Base-by-base conservation (phyloP, 1,284 basidiomycete species). In the Coniferiporia weirii region DNA sequence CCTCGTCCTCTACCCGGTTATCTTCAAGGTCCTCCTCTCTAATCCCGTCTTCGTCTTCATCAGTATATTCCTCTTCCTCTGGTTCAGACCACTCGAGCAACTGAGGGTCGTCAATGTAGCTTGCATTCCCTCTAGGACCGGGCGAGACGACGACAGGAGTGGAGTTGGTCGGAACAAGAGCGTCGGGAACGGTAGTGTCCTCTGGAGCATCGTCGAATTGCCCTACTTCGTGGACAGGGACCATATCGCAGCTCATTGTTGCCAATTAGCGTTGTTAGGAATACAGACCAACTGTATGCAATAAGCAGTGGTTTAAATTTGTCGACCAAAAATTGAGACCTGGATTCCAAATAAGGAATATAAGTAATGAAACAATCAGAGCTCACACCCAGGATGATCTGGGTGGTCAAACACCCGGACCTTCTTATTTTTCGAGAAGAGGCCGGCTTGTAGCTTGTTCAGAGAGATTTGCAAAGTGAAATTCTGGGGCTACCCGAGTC, bases 1-100 rank as follows among this genome's bases (percentile, higher is more conserved):
- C 67, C 49, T 95, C 93, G 69, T 95, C 91, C 64, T 95, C 90
- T 17, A 87, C 85, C 48, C 84, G 75, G 64, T 77, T 73, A 48
- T 79, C 77, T 47, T 83, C 79, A 56, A 80, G 83, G 45, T 77
- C 75, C 63, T 75, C 76, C 17, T 75, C 76, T 38, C 73, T 68
- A 20, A 61, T 62, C 52, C 67, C 70, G 27, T 79, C 77, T 44
- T 75, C 72, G 17, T 71, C 66, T 1, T 69, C 70, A 8, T 72
- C 75, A 4, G 75, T 68, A 27, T 77, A 75, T 5, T 75, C 72
- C 36, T 74, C 75, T 3, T 76, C 76, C 17, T 75, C 72, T 3
- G 75, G 70, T 22, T 75, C 72, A 40, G 69, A 73, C 68, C 70
- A 73, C 52, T 70, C 71, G 32, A 74, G 71, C 60, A 72, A 57